A percentile compares a stretch with the other conserved stretches of the same genome.
Conservation (phyloP, 352 stramenopile species). For the Blastocystis sp. region DNA sequence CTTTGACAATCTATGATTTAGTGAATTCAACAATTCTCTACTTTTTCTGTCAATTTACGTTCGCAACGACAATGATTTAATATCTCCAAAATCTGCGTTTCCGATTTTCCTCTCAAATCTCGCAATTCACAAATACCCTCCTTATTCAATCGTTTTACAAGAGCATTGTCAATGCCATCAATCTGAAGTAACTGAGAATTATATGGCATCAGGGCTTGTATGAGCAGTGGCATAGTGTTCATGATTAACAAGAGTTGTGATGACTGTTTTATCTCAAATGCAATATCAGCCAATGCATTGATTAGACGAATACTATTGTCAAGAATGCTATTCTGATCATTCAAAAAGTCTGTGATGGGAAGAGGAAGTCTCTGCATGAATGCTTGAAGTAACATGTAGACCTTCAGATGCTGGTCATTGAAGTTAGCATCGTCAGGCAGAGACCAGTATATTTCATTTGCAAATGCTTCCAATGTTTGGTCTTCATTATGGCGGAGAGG, state of each 20-base stretch:
- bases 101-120: background rate
- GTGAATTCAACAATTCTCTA: background rate
- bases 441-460: conserved; percentile 17
- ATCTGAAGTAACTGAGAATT: conserved; percentile 66
- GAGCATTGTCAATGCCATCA: conserved; percentile 50
- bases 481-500: conserved; percentile 96
- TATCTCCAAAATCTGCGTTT: conserved; percentile 18
- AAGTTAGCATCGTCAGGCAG: conserved; percentile 64
- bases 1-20: conserved; percentile 48
- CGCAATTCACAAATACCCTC: conserved; percentile 16
- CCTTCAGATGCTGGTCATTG: conserved; percentile 63
- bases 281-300: conserved; percentile 82
- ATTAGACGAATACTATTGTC: conserved; percentile 88
- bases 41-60: background rate
- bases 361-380: conserved; percentile 81
- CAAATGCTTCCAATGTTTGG: conserved; percentile 70
- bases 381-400: conserved; percentile 81
- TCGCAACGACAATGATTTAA: conserved; percentile 12
- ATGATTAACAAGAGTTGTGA: conserved; percentile 63
- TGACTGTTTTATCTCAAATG: conserved; percentile 68
- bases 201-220: conserved; percentile 65
- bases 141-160: conserved; percentile 28
- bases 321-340: conserved; percentile 87
- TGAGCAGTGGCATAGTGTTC: conserved; percentile 66
- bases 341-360: conserved; percentile 93